Evolutionary conservation across 441 rosid species (phyloP), one percentile per base, ranked within the genome.

Genomic region (Arabidopsis lyrata): DNA sequence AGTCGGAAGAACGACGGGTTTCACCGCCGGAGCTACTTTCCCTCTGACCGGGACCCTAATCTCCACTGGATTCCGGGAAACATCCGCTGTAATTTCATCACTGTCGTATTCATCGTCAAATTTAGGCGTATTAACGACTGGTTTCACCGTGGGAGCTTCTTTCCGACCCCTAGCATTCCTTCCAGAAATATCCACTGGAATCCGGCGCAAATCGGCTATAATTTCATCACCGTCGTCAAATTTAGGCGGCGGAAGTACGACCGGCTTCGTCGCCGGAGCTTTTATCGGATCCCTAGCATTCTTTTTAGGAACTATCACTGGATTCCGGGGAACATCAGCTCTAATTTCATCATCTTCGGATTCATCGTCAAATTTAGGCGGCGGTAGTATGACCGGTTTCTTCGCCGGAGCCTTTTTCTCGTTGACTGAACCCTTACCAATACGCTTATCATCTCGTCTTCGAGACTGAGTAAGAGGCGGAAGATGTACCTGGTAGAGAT

Each of bases 341-440:
- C n/a, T 6, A 5, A 24, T 5, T 36, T 55, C 58, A 8, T 75
- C 58, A 13, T 1, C 55, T 8, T 57, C 66, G 20, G 38, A 20
- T 20, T 81, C 88, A 88, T 93, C 90, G 90, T 75, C 96, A 84
- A 92, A 96, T 27, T 87, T 88, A 6, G 96, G 92, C 16, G 48
- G 52, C 22, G 63, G 41, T 80, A 88, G 83, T 85, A 88, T 77
- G 66, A 82, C 84, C 70, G 81, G 82, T 72, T 88, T 84, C 44
- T 74, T 34, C 57, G 76, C 58, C 15, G 87, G 83, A 13, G 77
- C 55, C 8, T 49, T 29, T 27, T 38, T 69, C 15, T 68, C 77
- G 70, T 45, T 86, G 47, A 67, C 79, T 8, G 44, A 5, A 8
- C 24, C 75, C 32, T 45, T 55, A 57, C 78, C 78, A 49, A 70